These are phyloP conservation scores for Aquilaria yunnanensis DNA, from an alignment of 345 rosid species.

Conservation along the genomic window DNA sequence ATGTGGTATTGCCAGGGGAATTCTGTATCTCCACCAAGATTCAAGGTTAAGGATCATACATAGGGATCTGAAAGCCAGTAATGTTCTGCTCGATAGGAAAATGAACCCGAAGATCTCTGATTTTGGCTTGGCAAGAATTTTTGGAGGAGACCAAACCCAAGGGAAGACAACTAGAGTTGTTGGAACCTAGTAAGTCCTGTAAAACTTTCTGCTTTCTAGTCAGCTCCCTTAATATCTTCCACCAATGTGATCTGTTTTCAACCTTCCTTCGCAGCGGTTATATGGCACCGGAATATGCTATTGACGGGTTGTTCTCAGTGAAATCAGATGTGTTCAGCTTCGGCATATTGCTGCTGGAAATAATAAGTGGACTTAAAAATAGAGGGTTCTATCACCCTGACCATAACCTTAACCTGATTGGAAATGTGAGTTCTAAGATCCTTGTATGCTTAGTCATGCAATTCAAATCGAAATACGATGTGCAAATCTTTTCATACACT, in stretches of 20 bases:
- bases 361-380: conserved; percentile 27
- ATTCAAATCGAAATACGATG: too few relatives aligned
- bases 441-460: too few relatives aligned
- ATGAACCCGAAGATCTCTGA: conserved; percentile 37
- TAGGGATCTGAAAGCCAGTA: conserved; percentile 15
- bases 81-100: conserved; percentile 27
- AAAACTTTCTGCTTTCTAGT: background rate
- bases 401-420: conserved; percentile 16
- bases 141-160: conserved; percentile 26
- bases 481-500: too few relatives aligned
- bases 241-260: background rate
- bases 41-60: background rate
- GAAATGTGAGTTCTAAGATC: conserved; percentile 17
- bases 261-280: conserved; percentile 23
- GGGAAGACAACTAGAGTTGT: conserved; percentile 33
- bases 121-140: conserved; percentile 28
- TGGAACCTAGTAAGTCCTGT: conserved; percentile 31
- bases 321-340: conserved; percentile 42
- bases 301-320: conserved; percentile 30
- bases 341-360: conserved; percentile 33
- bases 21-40: conserved; percentile 40
- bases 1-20: conserved; percentile 30
- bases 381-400: conserved; percentile 26
- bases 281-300: conserved; percentile 38
- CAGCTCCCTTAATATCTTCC: too few relatives aligned